phyloP scores from a whole-genome alignment of 108 stramenopile species.

The Fragilariopsis cylindrus region DNA sequence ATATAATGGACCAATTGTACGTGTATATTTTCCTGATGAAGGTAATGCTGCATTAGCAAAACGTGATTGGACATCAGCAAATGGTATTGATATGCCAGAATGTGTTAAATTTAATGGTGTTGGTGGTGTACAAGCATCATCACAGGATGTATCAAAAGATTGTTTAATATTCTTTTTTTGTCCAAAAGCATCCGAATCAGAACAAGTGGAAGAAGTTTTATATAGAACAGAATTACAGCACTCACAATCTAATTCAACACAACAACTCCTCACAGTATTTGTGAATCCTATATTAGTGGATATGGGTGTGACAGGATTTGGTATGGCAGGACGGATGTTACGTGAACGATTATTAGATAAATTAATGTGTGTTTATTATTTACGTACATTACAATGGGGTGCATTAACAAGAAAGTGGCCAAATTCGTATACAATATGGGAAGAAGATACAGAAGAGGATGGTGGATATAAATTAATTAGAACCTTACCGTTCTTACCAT shows the following conservation, averaged over 20 bases:
- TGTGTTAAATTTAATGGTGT: slow-evolving; percentile 74
- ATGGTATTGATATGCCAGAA: slow-evolving; percentile 54
- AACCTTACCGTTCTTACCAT: slow-evolving; percentile 63
- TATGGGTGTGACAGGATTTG: slow-evolving; percentile 95
- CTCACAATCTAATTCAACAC: slow-evolving; percentile 29
- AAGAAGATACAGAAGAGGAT: slow-evolving; percentile 81
- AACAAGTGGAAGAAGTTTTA: slow-evolving; percentile 63
- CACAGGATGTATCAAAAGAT: slow-evolving; percentile 54
- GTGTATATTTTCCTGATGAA: slow-evolving; percentile 92
- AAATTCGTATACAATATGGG: slow-evolving; percentile 81
- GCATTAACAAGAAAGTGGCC: slow-evolving; percentile 81
- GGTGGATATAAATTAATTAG: slow-evolving; percentile 82
- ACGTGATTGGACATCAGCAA: slow-evolving; percentile 69
- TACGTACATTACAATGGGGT: slow-evolving; percentile 88
- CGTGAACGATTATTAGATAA: slow-evolving; percentile 84
- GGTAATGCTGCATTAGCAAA: slow-evolving; percentile 90
- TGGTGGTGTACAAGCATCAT: slow-evolving; percentile 56
- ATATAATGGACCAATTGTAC: slow-evolving; percentile 58
- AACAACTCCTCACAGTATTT: slow-evolving; percentile 72
- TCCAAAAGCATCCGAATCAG: slow-evolving; percentile 78
- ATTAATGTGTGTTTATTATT: slow-evolving; percentile 76
- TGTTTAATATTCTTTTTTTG: slow-evolving; percentile 74
- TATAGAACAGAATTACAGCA: slow-evolving; percentile 33
- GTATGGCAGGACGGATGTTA: slow-evolving; percentile 89
- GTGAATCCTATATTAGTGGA: slow-evolving; percentile 93